Conservation (phyloP, 192 early-diverging fungal genomes). For the Entomortierella beljakovae region DNA sequence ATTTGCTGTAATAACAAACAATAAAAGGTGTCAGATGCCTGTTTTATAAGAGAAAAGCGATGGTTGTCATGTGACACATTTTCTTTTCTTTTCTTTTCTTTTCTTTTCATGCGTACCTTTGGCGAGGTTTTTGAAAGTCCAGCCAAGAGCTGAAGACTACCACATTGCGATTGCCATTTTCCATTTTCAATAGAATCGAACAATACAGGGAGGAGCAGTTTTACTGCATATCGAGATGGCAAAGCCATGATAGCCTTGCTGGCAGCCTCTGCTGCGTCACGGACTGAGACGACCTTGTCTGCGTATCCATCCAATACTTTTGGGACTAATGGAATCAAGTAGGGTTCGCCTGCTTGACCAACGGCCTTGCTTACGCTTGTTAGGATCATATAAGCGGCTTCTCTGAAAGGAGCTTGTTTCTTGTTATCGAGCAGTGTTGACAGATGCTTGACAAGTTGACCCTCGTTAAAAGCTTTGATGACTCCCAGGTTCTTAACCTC, state of each 20-base stretch:
- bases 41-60: not conserved
- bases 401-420: conserved; percentile 68
- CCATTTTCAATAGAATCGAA: conserved; percentile 78
- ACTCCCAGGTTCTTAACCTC: conserved; percentile 68
- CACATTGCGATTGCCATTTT: conserved; percentile 77
- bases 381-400: conserved; percentile 69
- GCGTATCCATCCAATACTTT: conserved; percentile 70
- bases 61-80: not conserved
- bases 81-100: no score
- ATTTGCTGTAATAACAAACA: conserved; percentile 44
- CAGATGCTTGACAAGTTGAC: conserved; percentile 66
- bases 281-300: conserved; percentile 60
- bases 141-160: conserved; percentile 55
- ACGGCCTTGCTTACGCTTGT: conserved; percentile 64
- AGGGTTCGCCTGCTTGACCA: conserved; percentile 73
- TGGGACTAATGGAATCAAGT: conserved; percentile 69
- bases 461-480: conserved; percentile 64
- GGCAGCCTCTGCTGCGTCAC: conserved; percentile 54
- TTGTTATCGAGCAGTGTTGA: conserved; percentile 72
- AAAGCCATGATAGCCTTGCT: conserved; percentile 57
- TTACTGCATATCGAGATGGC: conserved; percentile 58
- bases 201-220: conserved; percentile 70
- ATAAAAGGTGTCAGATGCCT: not conserved
- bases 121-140: conserved; percentile 60
- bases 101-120: conserved; percentile 15